These are phyloP conservation scores for Torulaspora quercuum DNA, from an alignment of 805 yeast species.

Conservation along the genomic window DNA sequence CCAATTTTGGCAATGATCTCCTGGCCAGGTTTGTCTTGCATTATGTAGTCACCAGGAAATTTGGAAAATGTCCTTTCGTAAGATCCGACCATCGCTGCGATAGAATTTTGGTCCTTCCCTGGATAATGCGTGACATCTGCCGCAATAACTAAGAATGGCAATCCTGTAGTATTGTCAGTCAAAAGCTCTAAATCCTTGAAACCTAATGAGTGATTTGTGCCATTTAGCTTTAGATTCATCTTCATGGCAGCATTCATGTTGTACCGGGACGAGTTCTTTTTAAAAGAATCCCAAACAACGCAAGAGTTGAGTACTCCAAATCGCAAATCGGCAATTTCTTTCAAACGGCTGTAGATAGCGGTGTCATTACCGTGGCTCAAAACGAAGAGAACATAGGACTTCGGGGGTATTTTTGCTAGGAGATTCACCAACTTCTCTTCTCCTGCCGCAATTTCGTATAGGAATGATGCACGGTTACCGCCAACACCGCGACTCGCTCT, in stretches of 20 bases:
- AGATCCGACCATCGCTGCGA: conserved; percentile 24
- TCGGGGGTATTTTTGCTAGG: conserved; percentile 18
- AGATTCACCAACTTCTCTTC: conserved; percentile 15
- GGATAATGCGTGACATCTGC: conserved; percentile 31
- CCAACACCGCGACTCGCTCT: conserved; percentile 17
- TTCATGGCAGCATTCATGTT: conserved; percentile 26
- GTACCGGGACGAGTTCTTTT: conserved; percentile 20
- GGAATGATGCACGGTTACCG: conserved; percentile 5
- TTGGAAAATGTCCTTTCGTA: conserved; percentile 22
- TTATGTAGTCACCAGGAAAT: conserved; percentile 25
- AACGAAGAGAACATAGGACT: conserved; percentile 20
- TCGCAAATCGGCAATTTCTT: conserved; percentile 22
- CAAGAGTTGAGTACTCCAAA: conserved; percentile 25
- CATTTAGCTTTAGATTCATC: conserved; percentile 25
- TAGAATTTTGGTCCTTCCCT: conserved; percentile 25
- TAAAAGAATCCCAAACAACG: conserved; percentile 23
- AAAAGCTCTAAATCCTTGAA: conserved; percentile 11
- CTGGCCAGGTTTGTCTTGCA: conserved; percentile 24
- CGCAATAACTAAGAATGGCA: conserved; percentile 25
- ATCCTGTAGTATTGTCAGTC: conserved; percentile 17
- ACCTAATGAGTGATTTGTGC: conserved; percentile 23
- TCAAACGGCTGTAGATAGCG: conserved; percentile 22
- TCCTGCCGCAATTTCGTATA: conserved; percentile 17
- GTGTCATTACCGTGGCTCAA: conserved; percentile 14
- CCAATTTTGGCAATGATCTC: conserved; percentile 24